Evolutionary conservation across 768 basidiomycete species (phyloP).

Genomic region (Mycena rosella): DNA sequence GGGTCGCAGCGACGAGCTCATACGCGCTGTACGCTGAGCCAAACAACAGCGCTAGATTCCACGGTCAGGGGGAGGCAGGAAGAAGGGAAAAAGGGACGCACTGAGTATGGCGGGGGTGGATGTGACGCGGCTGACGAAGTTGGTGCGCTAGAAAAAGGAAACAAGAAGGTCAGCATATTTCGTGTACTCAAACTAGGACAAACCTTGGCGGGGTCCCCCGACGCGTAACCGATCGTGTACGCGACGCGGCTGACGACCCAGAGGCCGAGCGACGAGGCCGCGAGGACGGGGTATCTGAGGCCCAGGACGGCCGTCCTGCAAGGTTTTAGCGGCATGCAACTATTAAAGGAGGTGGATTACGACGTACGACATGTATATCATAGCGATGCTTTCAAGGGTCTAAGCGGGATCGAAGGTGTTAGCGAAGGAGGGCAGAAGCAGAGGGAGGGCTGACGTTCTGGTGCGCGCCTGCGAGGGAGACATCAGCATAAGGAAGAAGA

Average conservation of each 20-base stretch:
- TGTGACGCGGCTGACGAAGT: conserved; percentile 15
- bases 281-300: conserved; percentile 55
- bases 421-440: too few species aligned
- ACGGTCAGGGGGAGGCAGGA: too few species aligned
- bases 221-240: conserved; percentile 61
- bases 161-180: too few species aligned
- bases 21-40: conserved; percentile 29
- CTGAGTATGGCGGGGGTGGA: conserved; percentile 14
- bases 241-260: conserved; percentile 58
- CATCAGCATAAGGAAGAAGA: not conserved
- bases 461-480: conserved; percentile 72
- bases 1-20: conserved; percentile 16
- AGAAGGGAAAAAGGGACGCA: not conserved
- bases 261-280: conserved; percentile 52
- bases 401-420: too few species aligned
- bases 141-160: not conserved
- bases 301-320: conserved; percentile 56
- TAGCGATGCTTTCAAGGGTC: conserved; percentile 31
- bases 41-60: conserved; percentile 14
- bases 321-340: conserved; percentile 41
- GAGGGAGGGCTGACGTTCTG: conserved; percentile 61
- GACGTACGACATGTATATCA: conserved; percentile 24
- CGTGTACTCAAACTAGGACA: too few species aligned
- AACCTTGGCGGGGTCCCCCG: conserved; percentile 60
- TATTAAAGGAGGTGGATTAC: too few species aligned